These are phyloP conservation scores for Leucocoprinus leucothites DNA, from an alignment of 768 basidiomycete genomes.

Conservation along the genomic window DNA sequence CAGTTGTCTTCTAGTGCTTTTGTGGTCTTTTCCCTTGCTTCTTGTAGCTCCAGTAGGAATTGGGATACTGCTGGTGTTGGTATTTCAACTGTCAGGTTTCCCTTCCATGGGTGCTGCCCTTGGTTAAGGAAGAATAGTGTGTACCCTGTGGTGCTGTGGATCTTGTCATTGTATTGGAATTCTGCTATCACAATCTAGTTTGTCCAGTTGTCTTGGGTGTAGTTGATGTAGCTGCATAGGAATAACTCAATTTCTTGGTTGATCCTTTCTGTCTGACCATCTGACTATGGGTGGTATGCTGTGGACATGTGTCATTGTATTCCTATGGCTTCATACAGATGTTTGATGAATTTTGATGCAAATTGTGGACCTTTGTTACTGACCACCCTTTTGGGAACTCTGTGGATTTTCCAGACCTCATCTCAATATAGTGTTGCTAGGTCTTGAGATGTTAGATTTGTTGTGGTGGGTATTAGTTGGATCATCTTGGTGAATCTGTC, in stretches of 20 bases:
- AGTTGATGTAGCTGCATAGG: neutral
- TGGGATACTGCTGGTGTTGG: neutral
- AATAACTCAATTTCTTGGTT: neutral
- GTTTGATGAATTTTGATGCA: neutral
- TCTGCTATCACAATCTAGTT: neutral
- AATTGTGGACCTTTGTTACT: constrained; percentile 2
- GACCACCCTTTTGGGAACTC: neutral
- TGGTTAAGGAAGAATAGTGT: neutral
- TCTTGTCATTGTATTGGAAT: neutral
- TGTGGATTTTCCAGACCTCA: neutral
- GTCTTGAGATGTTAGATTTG: neutral
- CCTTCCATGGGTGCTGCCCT: neutral
- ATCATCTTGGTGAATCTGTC: neutral
- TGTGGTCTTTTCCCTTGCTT: neutral
- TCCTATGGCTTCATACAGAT: neutral
- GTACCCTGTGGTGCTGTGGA: neutral
- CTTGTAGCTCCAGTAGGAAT: neutral
- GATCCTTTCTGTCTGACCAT: neutral
- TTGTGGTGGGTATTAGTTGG: neutral
- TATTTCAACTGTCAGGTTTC: neutral
- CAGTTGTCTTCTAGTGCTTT: neutral
- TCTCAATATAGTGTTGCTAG: neutral
- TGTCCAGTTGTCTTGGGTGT: neutral
- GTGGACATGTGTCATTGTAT: neutral
- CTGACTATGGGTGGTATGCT: neutral